Percentiles rank a stretch among this genome's conserved stretches.
Conservation (phyloP, 768 basidiomycete species). For the Mycena galericulata region DNA sequence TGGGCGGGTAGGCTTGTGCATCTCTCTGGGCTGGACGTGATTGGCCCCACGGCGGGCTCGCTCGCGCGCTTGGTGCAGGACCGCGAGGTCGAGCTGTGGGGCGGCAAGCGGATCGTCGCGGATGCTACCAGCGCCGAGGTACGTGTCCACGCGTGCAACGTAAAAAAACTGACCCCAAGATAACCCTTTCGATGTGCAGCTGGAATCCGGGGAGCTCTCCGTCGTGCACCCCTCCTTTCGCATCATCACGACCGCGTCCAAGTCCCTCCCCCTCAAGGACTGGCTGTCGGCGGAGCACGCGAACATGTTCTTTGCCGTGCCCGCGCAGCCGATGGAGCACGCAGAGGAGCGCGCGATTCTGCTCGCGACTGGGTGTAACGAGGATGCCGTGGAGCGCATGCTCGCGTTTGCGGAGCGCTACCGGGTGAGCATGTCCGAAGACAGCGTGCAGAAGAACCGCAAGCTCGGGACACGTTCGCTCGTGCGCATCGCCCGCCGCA, state of each 20-base stretch:
- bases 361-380: slow-evolving; percentile 61
- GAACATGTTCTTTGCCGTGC: slow-evolving; percentile 77
- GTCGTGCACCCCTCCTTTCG: slow-evolving; percentile 70
- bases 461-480: slow-evolving; percentile 73
- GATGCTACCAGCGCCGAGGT: slow-evolving; percentile 62
- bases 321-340: slow-evolving; percentile 68
- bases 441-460: slow-evolving; percentile 69
- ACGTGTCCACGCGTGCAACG: too few relatives aligned
- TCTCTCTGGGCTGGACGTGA: slow-evolving; percentile 71
- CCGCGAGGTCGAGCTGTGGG: slow-evolving; percentile 75
- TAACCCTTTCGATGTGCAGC: too few relatives aligned
- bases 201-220: slow-evolving; percentile 54
- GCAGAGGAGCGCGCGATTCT: slow-evolving; percentile 65
- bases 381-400: slow-evolving; percentile 51
- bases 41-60: slow-evolving; percentile 74
- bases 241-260: slow-evolving; percentile 71
- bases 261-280: slow-evolving; percentile 73
- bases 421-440: slow-evolving; percentile 63
- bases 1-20: slow-evolving; percentile 70
- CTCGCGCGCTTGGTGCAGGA: slow-evolving; percentile 71
- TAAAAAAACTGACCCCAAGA: too few relatives aligned
- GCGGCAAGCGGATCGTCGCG: slow-evolving; percentile 67
- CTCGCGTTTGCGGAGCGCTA: slow-evolving; percentile 70
- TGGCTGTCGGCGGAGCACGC: slow-evolving; percentile 77
- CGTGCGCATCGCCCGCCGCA: slow-evolving; percentile 62